Evolutionary conservation across 768 basidiomycete genomes (phyloP), one percentile per base, ranked within the genome.

Genomic region (Russula vinacea): DNA sequence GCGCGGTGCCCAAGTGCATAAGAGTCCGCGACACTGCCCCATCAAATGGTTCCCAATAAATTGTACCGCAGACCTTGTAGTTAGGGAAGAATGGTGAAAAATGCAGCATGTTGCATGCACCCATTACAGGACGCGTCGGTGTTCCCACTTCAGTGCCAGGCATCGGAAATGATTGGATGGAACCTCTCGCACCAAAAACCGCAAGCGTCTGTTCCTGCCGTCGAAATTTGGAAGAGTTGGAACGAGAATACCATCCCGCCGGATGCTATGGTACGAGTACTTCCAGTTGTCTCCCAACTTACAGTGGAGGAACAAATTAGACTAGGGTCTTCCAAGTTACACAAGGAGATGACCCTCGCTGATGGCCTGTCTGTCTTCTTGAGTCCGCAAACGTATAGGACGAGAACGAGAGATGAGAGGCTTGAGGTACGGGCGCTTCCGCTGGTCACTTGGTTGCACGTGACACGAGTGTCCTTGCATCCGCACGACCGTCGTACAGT

Each of bases 161-260:
- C 5, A 29, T 29, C 29, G 29, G 29, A 29, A 29, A 29, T 29
- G 29, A 29, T 29, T 29, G 29, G 29, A n/a, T n/a, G n/a, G 29
- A 29, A 29, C 29, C 29, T 5, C 29, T 29, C 29, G 29, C 29
- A 5, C 29, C 29, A 29, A 29, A 29, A n/a, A n/a, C n/a, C n/a
- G n/a, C n/a, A n/a, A n/a, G n/a, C n/a, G n/a, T n/a, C 29, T 29
- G 5, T 5, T 29, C 90, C 90, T 17, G 91, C 89, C 76, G 91
- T 87, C 0, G 90, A 90, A 65, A 90, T 87, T 69, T 87, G 86
- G 81, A 87, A 92, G 16, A 91, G 75, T 73, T 90, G 88, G 81
- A 92, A 92, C 73, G 91, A 89, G 19, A 92, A 79, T 22, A 89
- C n/a, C 88, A 42, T 42, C 89, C 76, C 90, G 83, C 76, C 90